A percentile compares a stretch with the other conserved stretches of the same genome.
phyloP scores from a whole-genome alignment of 2,329 filamentous ascomycete species.

The Verticillium longisporum region DNA sequence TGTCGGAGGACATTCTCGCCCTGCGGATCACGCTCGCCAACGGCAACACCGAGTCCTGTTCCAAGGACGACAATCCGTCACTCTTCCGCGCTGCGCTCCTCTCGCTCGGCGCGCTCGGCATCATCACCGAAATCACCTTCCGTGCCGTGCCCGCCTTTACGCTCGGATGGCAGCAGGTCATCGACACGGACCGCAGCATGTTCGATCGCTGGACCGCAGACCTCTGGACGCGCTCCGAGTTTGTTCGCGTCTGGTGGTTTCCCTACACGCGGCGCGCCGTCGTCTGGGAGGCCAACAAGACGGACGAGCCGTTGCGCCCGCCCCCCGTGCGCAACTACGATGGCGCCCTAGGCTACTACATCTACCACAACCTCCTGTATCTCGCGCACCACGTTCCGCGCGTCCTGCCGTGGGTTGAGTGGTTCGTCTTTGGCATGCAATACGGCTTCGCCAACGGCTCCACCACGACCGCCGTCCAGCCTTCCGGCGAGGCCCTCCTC shows the following conservation, averaged over 20 bases:
- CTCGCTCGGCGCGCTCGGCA: constrained; percentile 82
- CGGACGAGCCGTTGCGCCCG: constrained; percentile 50
- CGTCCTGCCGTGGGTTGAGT: constrained; percentile 82
- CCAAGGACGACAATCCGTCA: constrained; percentile 60
- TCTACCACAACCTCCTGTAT: constrained; percentile 88
- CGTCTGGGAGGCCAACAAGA: constrained; percentile 82
- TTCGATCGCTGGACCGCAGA: constrained; percentile 63
- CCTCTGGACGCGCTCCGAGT: constrained; percentile 81
- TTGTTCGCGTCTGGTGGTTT: constrained; percentile 95
- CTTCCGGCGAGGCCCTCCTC: constrained; percentile 70
- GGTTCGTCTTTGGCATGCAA: constrained; percentile 96
- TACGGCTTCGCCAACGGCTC: constrained; percentile 77
- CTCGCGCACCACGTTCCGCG: constrained; percentile 70
- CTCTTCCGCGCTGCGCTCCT: constrained; percentile 85
- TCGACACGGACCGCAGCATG: constrained; percentile 63
- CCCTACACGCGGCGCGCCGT: constrained; percentile 85
- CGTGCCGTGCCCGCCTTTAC: constrained; percentile 73
- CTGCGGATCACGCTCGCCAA: constrained; percentile 78
- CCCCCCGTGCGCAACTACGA: constrained; percentile 74
- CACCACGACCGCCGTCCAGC: constrained; percentile 67
- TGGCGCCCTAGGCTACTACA: constrained; percentile 71
- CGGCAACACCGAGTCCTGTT: constrained; percentile 66
- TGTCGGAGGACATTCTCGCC: constrained; percentile 70
- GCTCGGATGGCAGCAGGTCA: constrained; percentile 78
- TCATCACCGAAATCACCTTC: constrained; percentile 85